A percentile compares a stretch with the other conserved stretches of the same genome.
These are phyloP conservation scores for Kondoa subrosea DNA, from an alignment of 768 basidiomycete genomes.

Conservation along the genomic window DNA sequence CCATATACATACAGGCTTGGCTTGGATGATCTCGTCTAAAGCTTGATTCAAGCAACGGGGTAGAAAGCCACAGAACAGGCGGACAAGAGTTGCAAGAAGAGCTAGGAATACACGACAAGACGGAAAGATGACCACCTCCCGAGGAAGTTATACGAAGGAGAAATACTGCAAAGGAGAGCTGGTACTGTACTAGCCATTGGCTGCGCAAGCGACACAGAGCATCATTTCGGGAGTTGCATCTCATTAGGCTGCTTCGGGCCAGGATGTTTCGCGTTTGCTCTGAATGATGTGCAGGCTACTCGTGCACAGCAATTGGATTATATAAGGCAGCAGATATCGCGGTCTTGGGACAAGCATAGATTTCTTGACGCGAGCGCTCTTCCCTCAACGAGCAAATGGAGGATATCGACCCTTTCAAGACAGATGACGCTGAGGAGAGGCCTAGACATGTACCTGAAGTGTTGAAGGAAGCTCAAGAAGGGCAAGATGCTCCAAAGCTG, in stretches of 20 bases:
- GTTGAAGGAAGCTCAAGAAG: not conserved
- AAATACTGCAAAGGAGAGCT: not conserved
- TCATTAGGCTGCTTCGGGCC: too few relatives aligned
- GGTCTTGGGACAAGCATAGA: too few relatives aligned
- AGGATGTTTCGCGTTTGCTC: too few relatives aligned
- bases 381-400: not conserved
- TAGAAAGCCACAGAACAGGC: too few relatives aligned
- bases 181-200: not conserved
- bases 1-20: too few relatives aligned
- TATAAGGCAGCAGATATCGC: too few relatives aligned
- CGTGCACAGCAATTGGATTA: too few relatives aligned
- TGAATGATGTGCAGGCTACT: too few relatives aligned
- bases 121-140: not conserved
- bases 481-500: not conserved
- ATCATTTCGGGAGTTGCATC: constrained; percentile 30
- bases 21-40: too few relatives aligned
- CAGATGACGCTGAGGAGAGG: not conserved
- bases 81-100: too few relatives aligned
- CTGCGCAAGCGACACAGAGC: not conserved
- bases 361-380: not conserved
- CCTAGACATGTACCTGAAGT: not conserved
- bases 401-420: constrained; percentile 6
- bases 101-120: not conserved
- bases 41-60: too few relatives aligned
- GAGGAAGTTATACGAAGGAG: not conserved